Base-by-base conservation (phyloP, 768 basidiomycete species). In the Lactarius sanguifluus region DNA sequence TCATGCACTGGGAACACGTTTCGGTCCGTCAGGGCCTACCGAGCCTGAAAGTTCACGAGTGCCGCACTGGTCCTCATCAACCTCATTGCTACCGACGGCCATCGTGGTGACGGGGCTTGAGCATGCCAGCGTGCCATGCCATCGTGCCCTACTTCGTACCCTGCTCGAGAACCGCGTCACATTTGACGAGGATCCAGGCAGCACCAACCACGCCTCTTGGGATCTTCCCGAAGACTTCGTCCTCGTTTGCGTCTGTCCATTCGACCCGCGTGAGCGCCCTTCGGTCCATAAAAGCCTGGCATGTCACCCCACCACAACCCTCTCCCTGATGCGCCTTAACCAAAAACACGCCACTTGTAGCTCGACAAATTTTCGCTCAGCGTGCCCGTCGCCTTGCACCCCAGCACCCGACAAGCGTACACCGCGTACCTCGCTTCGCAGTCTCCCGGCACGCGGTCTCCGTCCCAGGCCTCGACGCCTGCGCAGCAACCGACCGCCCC, bases 281-380 rank as follows among this genome's bases (percentile, higher is more conserved):
- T 74, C 78, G 0, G 83, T 94, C 59, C 81, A 89, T 72, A 83
- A 84, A 66, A 81, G 79, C 70, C 75, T 93, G 74, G 91, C 92
- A 74, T 69, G 88, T 73, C 28, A 25, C 9, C 64, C 20, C 12
- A 55, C 36, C 58, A 34, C 43, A 58, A 43, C 67, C 43, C 2
- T 25, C 41, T 43, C 56, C 47, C 36, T 45, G 58, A 57, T 58
- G 16, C 2, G 20, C 47, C 40, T 45, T 59, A 47, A 57, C 30
- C 20, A 57, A 61, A 30, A 52, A 52, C 25, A 25, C n/a, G 23
- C 32, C n/a, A 52, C 34, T 23, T 23, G 15, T 71, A 92, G 91
- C 80, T 94, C 16, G 90, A 94, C 73, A 84, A 83, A 71, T 93
- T 94, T 73, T 81, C 90, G 2, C 86, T 94, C 83, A 92, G 90